Evolutionary conservation across 495 filamentous ascomycete species (phyloP).

Genomic region (Neurospora sp.): DNA sequence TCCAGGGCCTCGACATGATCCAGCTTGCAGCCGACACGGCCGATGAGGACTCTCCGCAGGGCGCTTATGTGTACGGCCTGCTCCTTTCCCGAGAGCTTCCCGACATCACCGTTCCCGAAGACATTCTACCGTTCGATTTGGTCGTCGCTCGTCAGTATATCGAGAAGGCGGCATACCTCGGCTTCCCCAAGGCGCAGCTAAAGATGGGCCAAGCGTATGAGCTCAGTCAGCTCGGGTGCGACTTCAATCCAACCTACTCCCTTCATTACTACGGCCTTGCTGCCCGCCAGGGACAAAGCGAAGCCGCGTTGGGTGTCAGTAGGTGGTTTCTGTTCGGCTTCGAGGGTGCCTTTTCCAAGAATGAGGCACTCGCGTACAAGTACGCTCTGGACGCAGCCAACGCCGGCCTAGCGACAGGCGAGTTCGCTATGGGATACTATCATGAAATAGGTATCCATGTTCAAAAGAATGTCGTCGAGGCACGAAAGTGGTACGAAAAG

Average conservation of each 20-base stretch:
- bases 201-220: slow-evolving; percentile 98
- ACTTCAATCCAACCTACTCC: slow-evolving; percentile 86
- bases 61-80: slow-evolving; percentile 96
- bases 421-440: slow-evolving; percentile 97
- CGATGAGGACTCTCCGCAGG: slow-evolving; percentile 95
- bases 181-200: slow-evolving; percentile 92
- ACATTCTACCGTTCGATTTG: slow-evolving; percentile 62
- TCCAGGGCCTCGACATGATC: slow-evolving; percentile 70
- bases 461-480: slow-evolving; percentile 68
- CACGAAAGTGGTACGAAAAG: slow-evolving; percentile 81
- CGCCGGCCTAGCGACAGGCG: slow-evolving; percentile 73
- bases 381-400: slow-evolving; percentile 82
- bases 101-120: slow-evolving; percentile 68
- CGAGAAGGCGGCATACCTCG: slow-evolving; percentile 92
- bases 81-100: slow-evolving; percentile 81
- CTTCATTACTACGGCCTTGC: slow-evolving; percentile 94
- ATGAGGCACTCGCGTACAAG: slow-evolving; percentile 82
- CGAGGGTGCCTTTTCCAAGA: slow-evolving; percentile 85
- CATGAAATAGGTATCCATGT: slow-evolving; percentile 92
- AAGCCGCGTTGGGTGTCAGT: slow-evolving; percentile 93
- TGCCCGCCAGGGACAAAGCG: slow-evolving; percentile 74
- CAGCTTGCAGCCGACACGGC: slow-evolving; percentile 72
- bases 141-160: slow-evolving; percentile 74
- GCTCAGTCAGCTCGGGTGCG: slow-evolving; percentile 82
- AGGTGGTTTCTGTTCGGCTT: slow-evolving; percentile 98